Conservation (phyloP, 2,329 filamentous ascomycete genomes). For the Ophiosphaerella korrae region DNA sequence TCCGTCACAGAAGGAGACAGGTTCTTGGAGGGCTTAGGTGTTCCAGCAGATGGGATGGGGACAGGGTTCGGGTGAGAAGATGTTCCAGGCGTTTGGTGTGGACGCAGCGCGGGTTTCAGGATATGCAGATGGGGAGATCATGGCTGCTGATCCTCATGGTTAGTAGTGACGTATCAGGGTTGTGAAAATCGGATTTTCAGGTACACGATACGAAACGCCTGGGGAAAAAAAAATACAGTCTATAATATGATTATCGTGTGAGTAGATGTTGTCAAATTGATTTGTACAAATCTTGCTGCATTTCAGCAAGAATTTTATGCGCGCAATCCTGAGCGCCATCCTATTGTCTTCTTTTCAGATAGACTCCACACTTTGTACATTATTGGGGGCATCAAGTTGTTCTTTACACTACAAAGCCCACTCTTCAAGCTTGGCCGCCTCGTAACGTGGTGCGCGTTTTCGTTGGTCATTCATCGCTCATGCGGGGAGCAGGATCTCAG, state of each 20-base stretch:
- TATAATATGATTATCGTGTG: not conserved
- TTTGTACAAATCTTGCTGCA: constrained; percentile 10
- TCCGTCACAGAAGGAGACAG: constrained; percentile 10
- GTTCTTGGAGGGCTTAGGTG: constrained; percentile 6
- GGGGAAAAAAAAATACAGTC: not conserved
- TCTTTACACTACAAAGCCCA: not conserved
- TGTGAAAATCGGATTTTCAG: not conserved
- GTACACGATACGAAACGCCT: not conserved
- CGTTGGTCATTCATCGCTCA: constrained; percentile 37
- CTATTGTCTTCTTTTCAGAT: constrained; percentile 7
- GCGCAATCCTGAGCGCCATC: constrained; percentile 23
- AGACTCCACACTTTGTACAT: not conserved
- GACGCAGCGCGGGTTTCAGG: constrained; percentile 9
- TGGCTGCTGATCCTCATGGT: not conserved
- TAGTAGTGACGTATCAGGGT: not conserved
- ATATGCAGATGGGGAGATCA: not conserved
- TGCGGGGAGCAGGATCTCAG: constrained; percentile 57
- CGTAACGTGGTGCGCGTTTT: not conserved
- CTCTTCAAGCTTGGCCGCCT: not conserved
- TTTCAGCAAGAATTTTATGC: not conserved
- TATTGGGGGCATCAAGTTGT: not conserved
- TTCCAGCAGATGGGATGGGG: not conserved
- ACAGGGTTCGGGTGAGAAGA: not conserved
- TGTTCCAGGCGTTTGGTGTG: not conserved
- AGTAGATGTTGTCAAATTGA: constrained; percentile 7